phyloP scores from a whole-genome alignment of 2,329 filamentous ascomycete species.

The Drechslerella dactyloides region DNA sequence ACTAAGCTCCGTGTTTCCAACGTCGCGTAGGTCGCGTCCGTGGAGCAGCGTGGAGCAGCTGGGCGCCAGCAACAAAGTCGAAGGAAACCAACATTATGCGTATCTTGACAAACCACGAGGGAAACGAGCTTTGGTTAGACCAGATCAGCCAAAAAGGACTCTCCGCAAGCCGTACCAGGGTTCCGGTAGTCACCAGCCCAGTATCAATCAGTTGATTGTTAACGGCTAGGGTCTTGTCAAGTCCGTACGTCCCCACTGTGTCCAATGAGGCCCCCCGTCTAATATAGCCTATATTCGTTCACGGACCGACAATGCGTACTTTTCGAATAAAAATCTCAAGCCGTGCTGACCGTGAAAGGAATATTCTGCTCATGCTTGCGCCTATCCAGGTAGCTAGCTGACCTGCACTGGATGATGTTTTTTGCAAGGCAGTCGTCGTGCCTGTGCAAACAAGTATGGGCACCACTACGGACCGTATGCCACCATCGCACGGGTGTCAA shows the following conservation, averaged over 20 bases:
- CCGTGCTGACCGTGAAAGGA: constrained; percentile 28
- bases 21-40: background rate
- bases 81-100: constrained; percentile 11
- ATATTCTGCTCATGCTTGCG: constrained; percentile 16
- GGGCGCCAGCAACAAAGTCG: too few relatives aligned
- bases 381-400: background rate
- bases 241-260: constrained; percentile 30
- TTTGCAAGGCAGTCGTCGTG: too few relatives aligned
- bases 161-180: constrained; percentile 49
- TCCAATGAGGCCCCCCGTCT: constrained; percentile 27
- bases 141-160: constrained; percentile 50
- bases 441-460: too few relatives aligned
- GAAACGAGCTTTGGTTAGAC: constrained; percentile 39
- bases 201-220: constrained; percentile 32
- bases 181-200: constrained; percentile 38
- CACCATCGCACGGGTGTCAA: too few relatives aligned
- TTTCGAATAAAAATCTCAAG: constrained; percentile 37
- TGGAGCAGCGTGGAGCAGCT: background rate
- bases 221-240: constrained; percentile 26
- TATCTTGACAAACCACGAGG: constrained; percentile 21
- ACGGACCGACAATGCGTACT: constrained; percentile 50
- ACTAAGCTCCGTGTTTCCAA: background rate
- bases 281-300: constrained; percentile 49
- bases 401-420: too few relatives aligned
- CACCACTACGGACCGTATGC: too few relatives aligned